Base-by-base conservation (phyloP, 2,329 filamentous ascomycete genomes). In the Didymellaceae sp. region DNA sequence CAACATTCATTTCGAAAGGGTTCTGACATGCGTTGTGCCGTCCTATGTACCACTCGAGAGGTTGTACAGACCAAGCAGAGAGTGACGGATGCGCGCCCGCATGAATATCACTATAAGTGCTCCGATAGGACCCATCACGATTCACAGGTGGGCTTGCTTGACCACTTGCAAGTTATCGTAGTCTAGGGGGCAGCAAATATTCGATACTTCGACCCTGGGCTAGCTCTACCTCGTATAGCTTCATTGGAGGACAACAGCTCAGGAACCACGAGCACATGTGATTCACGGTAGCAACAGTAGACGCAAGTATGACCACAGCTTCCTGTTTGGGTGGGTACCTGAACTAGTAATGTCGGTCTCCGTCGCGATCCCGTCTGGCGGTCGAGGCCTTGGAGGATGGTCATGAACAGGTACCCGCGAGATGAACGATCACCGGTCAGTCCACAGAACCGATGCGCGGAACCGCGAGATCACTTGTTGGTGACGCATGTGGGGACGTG, bases 1-100 rank as follows among this genome's bases (percentile, higher is more conserved):
- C 46, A 50, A 59, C 51, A 33, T 41, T 54, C 55, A 39, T 34
- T 57, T 52, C 45, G 25, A 62, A 64, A 63, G 54, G 56, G 62
- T 57, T 55, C 55, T 69, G 67, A 69, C 65, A 54, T 68, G 67
- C 65, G 54, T 55, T 34, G 43, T 49, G 52, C 47, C 47, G 56
- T 46, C 46, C 43, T 46, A 24, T 46, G 57, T 48, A 42, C 38
- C 39, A 51, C 56, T 13, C 20, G 11, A 16, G 17, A 21, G 24
- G 52, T 55, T 17, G 39, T 37, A 60, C 54, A 39, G 48, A 49
- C 50, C 59, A 55, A 57, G 52, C 46, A 52, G 45, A 50, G 28
- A 54, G 49, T 41, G 25, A 37, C 34, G 31, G 39, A 32, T 21
- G 17, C 52, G 28, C 33, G 26, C n/a, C 32, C 33, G 37, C 42